Conservation (phyloP, 2,329 filamentous ascomycete genomes). For the Rhexocercosporidium sp. region DNA sequence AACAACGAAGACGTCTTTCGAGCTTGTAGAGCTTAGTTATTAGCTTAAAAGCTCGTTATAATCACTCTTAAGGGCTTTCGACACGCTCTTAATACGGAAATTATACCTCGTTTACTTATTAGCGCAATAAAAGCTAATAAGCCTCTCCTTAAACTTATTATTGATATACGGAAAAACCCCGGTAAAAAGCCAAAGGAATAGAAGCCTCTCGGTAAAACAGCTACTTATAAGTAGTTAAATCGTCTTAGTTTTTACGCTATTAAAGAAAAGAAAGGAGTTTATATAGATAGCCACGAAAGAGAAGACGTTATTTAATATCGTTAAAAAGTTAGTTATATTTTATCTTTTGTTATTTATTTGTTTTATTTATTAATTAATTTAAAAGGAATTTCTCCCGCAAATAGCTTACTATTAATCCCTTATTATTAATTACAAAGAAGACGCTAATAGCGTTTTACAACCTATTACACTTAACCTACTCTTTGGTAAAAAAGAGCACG, state of each 20-base stretch:
- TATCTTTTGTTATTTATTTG: no score
- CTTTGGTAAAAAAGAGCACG: not conserved
- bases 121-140: not conserved
- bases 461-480: not conserved
- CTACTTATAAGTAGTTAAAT: not conserved
- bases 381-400: not conserved
- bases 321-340: no score
- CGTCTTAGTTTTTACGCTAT: not conserved
- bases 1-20: no score
- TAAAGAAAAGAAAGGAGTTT: not conserved
- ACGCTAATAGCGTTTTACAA: not conserved
- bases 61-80: no score
- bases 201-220: not conserved
- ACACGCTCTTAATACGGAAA: no score
- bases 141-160: no score
- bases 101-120: no score
- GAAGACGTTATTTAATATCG: not conserved
- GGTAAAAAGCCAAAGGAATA: not conserved
- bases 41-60: no score
- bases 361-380: not conserved
- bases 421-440: not conserved
- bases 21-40: no score
- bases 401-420: not conserved
- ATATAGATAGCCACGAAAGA: not conserved
- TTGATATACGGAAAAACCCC: no score